Conservation (phyloP, 164 flowering plant species). For the Houttuynia cordata region DNA sequence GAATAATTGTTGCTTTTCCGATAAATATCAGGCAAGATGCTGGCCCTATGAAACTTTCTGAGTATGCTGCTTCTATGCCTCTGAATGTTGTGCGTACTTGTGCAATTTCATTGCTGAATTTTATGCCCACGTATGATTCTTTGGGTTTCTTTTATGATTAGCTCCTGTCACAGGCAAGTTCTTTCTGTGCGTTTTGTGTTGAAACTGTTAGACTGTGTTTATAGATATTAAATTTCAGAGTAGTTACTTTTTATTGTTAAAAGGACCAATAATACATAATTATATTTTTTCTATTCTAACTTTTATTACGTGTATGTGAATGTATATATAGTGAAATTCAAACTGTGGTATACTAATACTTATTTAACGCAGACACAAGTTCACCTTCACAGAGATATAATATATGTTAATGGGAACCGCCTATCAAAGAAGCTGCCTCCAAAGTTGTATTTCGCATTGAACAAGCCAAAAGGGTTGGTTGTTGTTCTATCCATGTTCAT, state of each 20-base stretch:
- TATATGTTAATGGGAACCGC: conserved; percentile 91
- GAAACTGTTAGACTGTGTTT: no score
- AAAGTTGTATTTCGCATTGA: conserved; percentile 85
- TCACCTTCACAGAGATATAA: conserved; percentile 67
- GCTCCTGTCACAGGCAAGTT: no score
- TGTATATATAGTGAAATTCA: not conserved
- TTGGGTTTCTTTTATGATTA: no score
- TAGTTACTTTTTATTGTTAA: no score
- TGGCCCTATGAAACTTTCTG: not conserved
- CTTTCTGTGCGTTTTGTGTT: no score
- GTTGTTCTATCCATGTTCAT: not conserved
- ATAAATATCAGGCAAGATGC: not conserved
- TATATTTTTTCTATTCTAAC: no score
- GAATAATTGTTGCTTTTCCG: no score
- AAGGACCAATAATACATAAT: no score
- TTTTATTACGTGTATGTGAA: not conserved
- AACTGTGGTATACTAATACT: not conserved
- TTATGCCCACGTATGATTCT: no score
- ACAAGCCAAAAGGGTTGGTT: conserved; percentile 99
- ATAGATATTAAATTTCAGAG: no score
- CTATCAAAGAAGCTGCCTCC: conserved; percentile 86
- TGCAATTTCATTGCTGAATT: not conserved
- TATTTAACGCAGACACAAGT: conserved; percentile 62
- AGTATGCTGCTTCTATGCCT: not conserved
- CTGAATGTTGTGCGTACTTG: no score